Base-by-base conservation (phyloP, 2,329 filamentous ascomycete genomes). In the Fusarium liriodendri region DNA sequence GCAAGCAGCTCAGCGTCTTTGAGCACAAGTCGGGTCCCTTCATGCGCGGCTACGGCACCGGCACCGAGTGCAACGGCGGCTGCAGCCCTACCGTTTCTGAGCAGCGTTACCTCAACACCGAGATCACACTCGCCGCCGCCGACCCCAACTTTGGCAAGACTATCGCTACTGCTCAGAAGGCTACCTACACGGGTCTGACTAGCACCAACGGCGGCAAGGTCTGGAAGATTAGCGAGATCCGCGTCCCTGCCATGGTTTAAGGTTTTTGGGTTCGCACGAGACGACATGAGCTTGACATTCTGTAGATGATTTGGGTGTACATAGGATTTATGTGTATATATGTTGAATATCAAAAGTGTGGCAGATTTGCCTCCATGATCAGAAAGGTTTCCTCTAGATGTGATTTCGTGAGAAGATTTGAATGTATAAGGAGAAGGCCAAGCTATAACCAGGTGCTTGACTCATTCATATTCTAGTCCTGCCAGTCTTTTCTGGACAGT, bases 21-120 rank as follows among this genome's bases (percentile, higher is more conserved):
- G n/a, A 52, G 66, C 64, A 75, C 70, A 69, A 68, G 63, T 75
- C 72, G 5, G 72, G 72, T 11, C 72, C 72, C 3, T 75, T 64
- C 63, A 75, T 75, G 72, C 40, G 66, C 11, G 72, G 72, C 13
- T 75, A 75, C 40, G 72, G 72, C 38, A 75, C 72, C 2, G 72
- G 72, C 35, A 75, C 72, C n/a, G 72, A 75, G 71, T 75, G 72
- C 66, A 63, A 75, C 63, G 29, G 66, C 45, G 33, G 54, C 61
- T 75, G 72, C 66, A 71, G 68, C 18, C 47, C 47, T 5, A 75
- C 71, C 32, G 52, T 69, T 40, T 58, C 72, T 14, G 61, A 70
- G 68, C 72, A 75, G 71, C 62, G 58, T 16, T 75, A 73, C 38
- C 62, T 71, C 63, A 66, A 75, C 64, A 75, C 71, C 18, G 68